Base-by-base conservation (phyloP, 164 flowering plant genomes). In the Paratinospora sagittata region DNA sequence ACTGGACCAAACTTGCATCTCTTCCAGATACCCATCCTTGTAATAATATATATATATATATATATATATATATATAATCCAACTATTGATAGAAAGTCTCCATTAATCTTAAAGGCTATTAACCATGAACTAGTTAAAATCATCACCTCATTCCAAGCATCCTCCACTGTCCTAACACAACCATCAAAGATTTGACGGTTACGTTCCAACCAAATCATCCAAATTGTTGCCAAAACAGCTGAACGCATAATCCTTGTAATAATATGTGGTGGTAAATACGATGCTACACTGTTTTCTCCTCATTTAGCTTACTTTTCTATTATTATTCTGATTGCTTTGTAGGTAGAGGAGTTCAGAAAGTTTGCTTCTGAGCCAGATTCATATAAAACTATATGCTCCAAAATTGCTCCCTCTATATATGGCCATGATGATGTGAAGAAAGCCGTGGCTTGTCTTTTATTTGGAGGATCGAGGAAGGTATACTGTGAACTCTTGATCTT, bases 401-500 rank as follows among this genome's bases (percentile, higher is more conserved):
- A 88, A 83, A 88, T 96, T 85, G 96, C 97, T 65, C 98, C 99
- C 57, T 93, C 99, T 17, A 96, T 96, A 58, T 96, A 85, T 81
- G 99, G 99, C 17, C 97, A 96, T 74, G 90, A 75, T 27, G 94
- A 96, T 78, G 95, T 96, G 67, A 96, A 96, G 81, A 96, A 88
- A 80, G 98, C 98, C 39, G 87, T 96, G 69, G 97, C 98, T 73
- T 93, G 98, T 77, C 96, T 93, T 72, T 70, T 96, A 64, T 96
- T 96, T 85, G 98, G 99, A 77, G 99, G 99, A 52, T 93, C 99
- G 24, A 84, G 98, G 68, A 96, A 96, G 97, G 99, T 93, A 84
- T 67, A 43, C 62, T 36, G 41, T 69, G 24, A 30, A 62, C 34
- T 65, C 62, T 66, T 27, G 12, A 63, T 67, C 63, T 73, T 72